Evolutionary conservation across 2,329 filamentous ascomycete genomes (phyloP).

Genomic region (Hypoxylon sp.): DNA sequence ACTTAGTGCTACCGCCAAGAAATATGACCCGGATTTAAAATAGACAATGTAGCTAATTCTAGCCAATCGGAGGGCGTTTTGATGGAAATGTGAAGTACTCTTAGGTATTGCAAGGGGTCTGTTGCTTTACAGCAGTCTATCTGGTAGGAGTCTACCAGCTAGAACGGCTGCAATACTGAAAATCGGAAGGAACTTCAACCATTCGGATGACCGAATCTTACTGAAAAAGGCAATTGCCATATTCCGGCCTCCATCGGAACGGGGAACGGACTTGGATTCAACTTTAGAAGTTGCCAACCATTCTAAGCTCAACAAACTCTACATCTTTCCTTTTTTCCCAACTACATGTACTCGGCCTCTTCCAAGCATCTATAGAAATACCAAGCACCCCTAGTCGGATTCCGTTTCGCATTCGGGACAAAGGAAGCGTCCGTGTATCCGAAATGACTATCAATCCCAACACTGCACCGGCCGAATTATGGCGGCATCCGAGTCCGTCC

Average conservation of each 20-base stretch:
- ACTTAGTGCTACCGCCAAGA: too few species aligned
- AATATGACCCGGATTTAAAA: too few species aligned
- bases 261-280: conserved; percentile 2
- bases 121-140: conserved; percentile 12
- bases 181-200: too few species aligned
- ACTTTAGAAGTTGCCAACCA: too few species aligned
- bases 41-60: too few species aligned
- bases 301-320: conserved; percentile 10
- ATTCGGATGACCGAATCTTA: conserved; percentile 6
- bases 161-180: too few species aligned
- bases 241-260: conserved; percentile 18
- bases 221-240: conserved; percentile 5
- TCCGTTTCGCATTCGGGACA: not conserved
- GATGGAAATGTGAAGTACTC: too few species aligned
- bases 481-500: conserved; percentile 73
- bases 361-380: not conserved
- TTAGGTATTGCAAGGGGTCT: too few species aligned
- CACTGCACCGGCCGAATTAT: conserved; percentile 62
- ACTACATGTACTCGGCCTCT: not conserved
- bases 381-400: not conserved
- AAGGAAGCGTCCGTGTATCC: not conserved
- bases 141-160: too few species aligned
- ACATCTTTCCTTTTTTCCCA: too few species aligned
- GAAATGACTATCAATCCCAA: conserved; percentile 39
- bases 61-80: too few species aligned